These are phyloP conservation scores for Cytospora leucostoma DNA, from an alignment of 2,329 filamentous ascomycete genomes.

Conservation along the genomic window DNA sequence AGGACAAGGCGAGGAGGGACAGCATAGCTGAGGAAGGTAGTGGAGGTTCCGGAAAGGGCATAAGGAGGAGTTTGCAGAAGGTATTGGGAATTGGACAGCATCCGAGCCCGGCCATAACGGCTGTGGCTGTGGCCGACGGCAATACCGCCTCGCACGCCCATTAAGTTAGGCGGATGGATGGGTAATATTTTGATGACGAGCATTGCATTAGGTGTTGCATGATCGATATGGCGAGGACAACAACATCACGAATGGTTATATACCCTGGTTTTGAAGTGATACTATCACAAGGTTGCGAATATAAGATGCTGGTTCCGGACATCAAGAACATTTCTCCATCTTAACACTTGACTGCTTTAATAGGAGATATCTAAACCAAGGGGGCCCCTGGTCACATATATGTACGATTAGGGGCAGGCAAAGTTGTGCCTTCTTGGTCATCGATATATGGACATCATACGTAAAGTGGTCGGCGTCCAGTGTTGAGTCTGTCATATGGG, in stretches of 20 bases:
- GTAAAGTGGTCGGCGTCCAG: too few species aligned
- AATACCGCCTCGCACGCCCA: background rate
- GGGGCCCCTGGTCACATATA: background rate
- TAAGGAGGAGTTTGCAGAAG: constrained; percentile 49
- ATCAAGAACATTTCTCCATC: background rate
- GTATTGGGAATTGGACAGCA: constrained; percentile 44
- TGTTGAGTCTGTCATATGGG: too few species aligned
- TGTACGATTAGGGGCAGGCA: background rate
- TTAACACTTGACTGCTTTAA: background rate
- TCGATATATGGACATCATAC: too few species aligned
- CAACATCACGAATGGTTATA: background rate
- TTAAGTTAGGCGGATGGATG: background rate
- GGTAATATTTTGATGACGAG: background rate
- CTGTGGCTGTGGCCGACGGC: background rate
- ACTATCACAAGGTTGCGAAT: background rate
- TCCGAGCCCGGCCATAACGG: constrained; percentile 6
- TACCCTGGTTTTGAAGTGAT: background rate
- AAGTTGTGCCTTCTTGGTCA: too few species aligned
- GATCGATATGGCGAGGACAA: background rate
- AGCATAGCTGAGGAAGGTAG: constrained; percentile 23
- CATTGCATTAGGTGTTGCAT: background rate
- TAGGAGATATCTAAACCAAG: background rate
- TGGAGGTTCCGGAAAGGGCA: constrained; percentile 39
- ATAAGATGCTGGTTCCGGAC: background rate
- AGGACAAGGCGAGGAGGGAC: constrained; percentile 24